These are phyloP conservation scores for Abelmoschus esculentus DNA, from an alignment of 345 rosid genomes.

Conservation along the genomic window DNA sequence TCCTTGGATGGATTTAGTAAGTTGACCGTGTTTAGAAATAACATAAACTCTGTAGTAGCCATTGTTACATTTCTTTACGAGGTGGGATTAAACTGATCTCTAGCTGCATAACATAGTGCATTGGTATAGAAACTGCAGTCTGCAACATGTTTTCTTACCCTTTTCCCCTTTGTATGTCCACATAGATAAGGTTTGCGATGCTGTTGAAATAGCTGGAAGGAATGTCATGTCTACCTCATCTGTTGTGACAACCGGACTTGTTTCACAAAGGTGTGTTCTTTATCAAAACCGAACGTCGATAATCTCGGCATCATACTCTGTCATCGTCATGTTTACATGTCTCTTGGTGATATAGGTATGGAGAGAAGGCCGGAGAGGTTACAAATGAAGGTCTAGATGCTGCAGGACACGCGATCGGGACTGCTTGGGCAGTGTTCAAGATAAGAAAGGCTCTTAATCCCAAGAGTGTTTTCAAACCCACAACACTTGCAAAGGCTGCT, in stretches of 20 bases:
- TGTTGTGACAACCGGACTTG: slow-evolving; percentile 75
- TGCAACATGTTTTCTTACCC: neutral
- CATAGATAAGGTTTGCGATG: slow-evolving; percentile 77
- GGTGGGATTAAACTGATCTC: no score
- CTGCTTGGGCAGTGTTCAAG: slow-evolving; percentile 95
- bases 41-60: no score
- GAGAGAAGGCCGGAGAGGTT: slow-evolving; percentile 54
- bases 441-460: slow-evolving; percentile 80
- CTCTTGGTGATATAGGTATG: slow-evolving; percentile 43
- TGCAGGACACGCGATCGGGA: slow-evolving; percentile 83
- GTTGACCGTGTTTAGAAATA: slow-evolving; percentile 9
- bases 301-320: neutral
- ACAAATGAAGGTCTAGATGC: slow-evolving; percentile 51
- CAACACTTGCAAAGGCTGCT: slow-evolving; percentile 62
- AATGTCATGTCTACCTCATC: slow-evolving; percentile 87
- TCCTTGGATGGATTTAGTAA: slow-evolving; percentile 93
- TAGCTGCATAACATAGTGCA: no score
- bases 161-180: neutral
- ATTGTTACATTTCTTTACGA: no score
- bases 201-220: slow-evolving; percentile 86
- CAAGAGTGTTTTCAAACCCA: slow-evolving; percentile 59
- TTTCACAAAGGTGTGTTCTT: slow-evolving; percentile 51
- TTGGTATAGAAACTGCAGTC: no score
- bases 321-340: neutral
- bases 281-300: neutral